A percentile compares a stretch with the other conserved stretches of the same genome.
These are phyloP conservation scores for barrel medic (Medicago truncatula) DNA, from an alignment of 306 rosid genomes.

Conservation along the genomic window DNA sequence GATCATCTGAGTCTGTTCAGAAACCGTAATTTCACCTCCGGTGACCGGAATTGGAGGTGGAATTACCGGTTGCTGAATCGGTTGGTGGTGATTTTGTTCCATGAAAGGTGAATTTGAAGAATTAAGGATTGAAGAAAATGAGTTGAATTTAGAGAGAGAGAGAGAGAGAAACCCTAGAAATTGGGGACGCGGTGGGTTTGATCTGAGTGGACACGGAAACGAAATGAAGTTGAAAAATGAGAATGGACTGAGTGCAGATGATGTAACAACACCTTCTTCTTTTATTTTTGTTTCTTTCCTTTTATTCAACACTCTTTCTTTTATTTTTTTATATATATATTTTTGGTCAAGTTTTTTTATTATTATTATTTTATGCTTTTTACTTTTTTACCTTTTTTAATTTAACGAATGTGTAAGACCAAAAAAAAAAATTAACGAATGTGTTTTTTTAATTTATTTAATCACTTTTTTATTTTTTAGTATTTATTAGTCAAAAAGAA, in stretches of 20 bases:
- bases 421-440: no score
- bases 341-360: neutral
- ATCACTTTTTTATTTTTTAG: no score
- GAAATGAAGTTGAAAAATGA: slow-evolving; percentile 28
- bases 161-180: slow-evolving; percentile 65
- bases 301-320: neutral
- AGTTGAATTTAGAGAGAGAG: neutral
- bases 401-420: neutral
- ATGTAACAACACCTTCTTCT: slow-evolving; percentile 49
- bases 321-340: neutral
- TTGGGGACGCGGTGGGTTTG: slow-evolving; percentile 52
- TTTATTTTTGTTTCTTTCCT: slow-evolving; percentile 32
- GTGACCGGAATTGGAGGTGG: neutral
- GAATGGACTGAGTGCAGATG: slow-evolving; percentile 54
- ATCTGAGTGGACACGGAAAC: slow-evolving; percentile 45
- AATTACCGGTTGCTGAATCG: neutral
- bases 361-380: neutral
- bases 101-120: neutral
- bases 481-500: no score
- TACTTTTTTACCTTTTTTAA: neutral
- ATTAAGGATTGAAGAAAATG: neutral
- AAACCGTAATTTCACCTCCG: neutral
- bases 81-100: slow-evolving; percentile 36
- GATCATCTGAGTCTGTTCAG: slow-evolving; percentile 45
- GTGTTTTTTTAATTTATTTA: no score